A percentile compares a stretch with the other conserved stretches of the same genome.
Evolutionary conservation across 192 early-diverging fungal genomes (phyloP).

Genomic region (Chytriomyces hyalinus): DNA sequence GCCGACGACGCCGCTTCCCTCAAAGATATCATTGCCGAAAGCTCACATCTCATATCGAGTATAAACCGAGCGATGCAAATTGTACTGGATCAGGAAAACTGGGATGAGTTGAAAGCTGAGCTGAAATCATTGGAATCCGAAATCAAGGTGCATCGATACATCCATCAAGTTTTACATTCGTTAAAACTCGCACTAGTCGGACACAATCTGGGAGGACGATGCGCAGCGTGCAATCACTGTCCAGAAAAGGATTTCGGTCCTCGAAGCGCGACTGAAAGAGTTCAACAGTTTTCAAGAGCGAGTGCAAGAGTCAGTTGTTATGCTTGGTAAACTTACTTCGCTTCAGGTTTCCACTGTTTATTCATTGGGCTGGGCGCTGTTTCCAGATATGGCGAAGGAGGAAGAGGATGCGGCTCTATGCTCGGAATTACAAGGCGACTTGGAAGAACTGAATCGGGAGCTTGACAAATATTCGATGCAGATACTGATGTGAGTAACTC

Average conservation of each 20-base stretch:
- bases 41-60: neutral
- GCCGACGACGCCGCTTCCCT: neutral
- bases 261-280: conserved; percentile 41
- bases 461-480: conserved; percentile 47
- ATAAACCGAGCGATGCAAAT: conserved; percentile 18
- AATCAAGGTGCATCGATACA: conserved; percentile 32
- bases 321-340: conserved; percentile 29
- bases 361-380: neutral
- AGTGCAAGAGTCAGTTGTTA: conserved; percentile 27
- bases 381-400: conserved; percentile 46
- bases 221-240: conserved; percentile 42
- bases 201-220: conserved; percentile 47
- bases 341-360: neutral
- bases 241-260: conserved; percentile 44
- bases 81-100: conserved; percentile 33
- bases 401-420: conserved; percentile 42
- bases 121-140: conserved; percentile 8
- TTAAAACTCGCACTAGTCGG: conserved; percentile 4
- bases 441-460: conserved; percentile 33
- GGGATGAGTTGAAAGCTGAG: conserved; percentile 22
- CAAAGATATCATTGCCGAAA: conserved; percentile 6
- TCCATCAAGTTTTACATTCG: neutral
- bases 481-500: conserved; percentile 47
- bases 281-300: conserved; percentile 30
- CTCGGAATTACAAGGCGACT: conserved; percentile 41